Conservation (phyloP, 176 grass and related monocot species). For the Triticum timopheevii region DNA sequence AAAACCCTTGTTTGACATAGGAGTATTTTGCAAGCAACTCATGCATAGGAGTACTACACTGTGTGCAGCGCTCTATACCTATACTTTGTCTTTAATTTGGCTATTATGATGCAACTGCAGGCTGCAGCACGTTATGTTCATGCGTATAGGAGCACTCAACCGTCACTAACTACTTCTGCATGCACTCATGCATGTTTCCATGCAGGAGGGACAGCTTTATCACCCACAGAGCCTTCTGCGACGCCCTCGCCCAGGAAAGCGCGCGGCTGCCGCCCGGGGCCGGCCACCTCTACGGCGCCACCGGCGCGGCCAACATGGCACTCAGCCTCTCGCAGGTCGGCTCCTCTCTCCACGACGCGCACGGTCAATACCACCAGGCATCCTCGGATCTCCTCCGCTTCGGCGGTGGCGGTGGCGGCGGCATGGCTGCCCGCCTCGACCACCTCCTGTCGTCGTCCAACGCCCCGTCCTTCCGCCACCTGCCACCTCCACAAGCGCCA, state of each 20-base stretch:
- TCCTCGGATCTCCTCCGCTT: conserved; percentile 49
- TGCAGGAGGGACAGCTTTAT: conserved; percentile 98
- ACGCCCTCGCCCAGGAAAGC: conserved; percentile 85
- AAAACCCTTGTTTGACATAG: not conserved
- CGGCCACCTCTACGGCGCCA: conserved; percentile 62
- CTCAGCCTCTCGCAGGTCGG: conserved; percentile 74
- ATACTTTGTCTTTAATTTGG: not conserved
- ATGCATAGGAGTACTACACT: too few relatives aligned
- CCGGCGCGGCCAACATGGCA: conserved; percentile 49
- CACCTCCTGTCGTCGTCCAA: conserved; percentile 58
- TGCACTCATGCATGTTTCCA: not conserved
- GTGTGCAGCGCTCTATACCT: too few relatives aligned
- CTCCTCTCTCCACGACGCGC: conserved; percentile 48
- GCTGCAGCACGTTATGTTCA: not conserved
- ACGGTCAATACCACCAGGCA: conserved; percentile 37
- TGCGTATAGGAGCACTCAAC: not conserved
- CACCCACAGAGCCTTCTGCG: conserved; percentile 94
- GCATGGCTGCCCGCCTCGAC: conserved; percentile 37
- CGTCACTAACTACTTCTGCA: not conserved
- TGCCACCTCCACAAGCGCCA: conserved; percentile 28
- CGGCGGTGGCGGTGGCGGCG: conserved; percentile 17
- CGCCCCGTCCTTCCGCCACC: conserved; percentile 53
- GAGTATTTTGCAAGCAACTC: conserved; percentile 4
- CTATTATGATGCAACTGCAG: not conserved
- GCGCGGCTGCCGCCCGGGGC: conserved; percentile 56